A percentile compares a stretch with the other conserved stretches of the same genome.
Conservation (phyloP, 108 stramenopile genomes). For the Epithemia pelagica region DNA sequence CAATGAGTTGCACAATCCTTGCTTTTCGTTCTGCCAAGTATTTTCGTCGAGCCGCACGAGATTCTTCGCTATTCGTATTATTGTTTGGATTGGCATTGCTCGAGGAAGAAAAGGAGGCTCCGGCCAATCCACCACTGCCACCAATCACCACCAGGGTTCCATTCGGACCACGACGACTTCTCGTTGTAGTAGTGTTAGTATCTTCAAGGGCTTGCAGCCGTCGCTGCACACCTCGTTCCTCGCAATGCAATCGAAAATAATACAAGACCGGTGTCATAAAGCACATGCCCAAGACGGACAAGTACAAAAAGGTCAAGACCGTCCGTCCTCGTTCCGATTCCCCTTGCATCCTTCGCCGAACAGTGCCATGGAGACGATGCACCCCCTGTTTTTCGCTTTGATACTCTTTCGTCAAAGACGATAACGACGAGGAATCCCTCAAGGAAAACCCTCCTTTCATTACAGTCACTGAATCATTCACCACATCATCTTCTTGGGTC, state of each 20-base stretch:
- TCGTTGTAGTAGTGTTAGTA: not conserved
- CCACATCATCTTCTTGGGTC: too few species aligned
- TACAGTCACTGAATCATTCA: too few species aligned
- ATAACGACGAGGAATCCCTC: too few species aligned
- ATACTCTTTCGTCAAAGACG: too few species aligned
- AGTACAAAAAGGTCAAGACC: conserved; percentile 33
- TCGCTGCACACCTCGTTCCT: conserved; percentile 15
- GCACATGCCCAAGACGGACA: conserved; percentile 36
- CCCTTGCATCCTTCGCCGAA: too few species aligned
- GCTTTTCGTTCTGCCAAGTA: conserved; percentile 38
- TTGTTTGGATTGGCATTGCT: not conserved
- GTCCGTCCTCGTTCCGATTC: conserved; percentile 23
- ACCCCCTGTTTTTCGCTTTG: too few species aligned
- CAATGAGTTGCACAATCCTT: conserved; percentile 33
- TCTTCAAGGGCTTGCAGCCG: not conserved
- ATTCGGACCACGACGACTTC: too few species aligned
- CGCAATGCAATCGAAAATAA: conserved; percentile 36
- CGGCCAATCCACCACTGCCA: not conserved
- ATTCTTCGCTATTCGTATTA: conserved; percentile 19
- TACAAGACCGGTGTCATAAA: conserved; percentile 38
- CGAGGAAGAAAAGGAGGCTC: not conserved
- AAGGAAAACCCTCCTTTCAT: too few species aligned
- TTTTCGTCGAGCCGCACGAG: conserved; percentile 30
- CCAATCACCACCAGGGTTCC: not conserved
- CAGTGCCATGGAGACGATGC: too few species aligned